phyloP scores from a whole-genome alignment of 1,284 basidiomycete genomes.

The Sphaerobolus stellatus region DNA sequence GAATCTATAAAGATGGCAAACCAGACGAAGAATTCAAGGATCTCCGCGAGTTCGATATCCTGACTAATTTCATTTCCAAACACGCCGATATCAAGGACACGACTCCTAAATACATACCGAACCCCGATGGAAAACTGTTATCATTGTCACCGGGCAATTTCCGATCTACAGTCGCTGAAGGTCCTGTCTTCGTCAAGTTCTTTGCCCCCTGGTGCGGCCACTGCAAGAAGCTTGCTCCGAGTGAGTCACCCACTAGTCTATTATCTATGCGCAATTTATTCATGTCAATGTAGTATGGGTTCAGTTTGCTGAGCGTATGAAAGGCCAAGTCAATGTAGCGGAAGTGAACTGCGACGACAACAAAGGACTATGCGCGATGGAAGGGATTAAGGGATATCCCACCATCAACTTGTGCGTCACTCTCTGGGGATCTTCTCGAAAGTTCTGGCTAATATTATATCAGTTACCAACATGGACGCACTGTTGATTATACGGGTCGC shows the following conservation, averaged over 20 bases:
- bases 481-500: slow-evolving; percentile 69
- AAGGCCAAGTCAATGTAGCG: slow-evolving; percentile 69
- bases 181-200: slow-evolving; percentile 84
- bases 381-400: slow-evolving; percentile 77
- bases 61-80: slow-evolving; percentile 50
- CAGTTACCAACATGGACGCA: slow-evolving; percentile 43
- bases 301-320: slow-evolving; percentile 67
- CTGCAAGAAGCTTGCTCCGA: slow-evolving; percentile 86
- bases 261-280: neutral
- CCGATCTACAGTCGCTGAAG: slow-evolving; percentile 46
- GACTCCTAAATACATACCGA: slow-evolving; percentile 32
- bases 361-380: slow-evolving; percentile 57
- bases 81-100: slow-evolving; percentile 30
- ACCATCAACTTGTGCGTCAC: slow-evolving; percentile 67
- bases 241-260: slow-evolving; percentile 25
- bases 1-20: slow-evolving; percentile 71
- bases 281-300: slow-evolving; percentile 49
- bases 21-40: slow-evolving; percentile 59
- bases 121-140: slow-evolving; percentile 64
- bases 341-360: slow-evolving; percentile 86
- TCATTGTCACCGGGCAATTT: slow-evolving; percentile 56
- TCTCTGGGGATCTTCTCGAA: slow-evolving; percentile 23
- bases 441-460: neutral
- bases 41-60: slow-evolving; percentile 47
- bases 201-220: slow-evolving; percentile 89